Percentiles rank a stretch among this genome's conserved stretches.
Evolutionary conservation across 2,329 filamentous ascomycete species (phyloP).

Genomic region (Penicillium sp.): DNA sequence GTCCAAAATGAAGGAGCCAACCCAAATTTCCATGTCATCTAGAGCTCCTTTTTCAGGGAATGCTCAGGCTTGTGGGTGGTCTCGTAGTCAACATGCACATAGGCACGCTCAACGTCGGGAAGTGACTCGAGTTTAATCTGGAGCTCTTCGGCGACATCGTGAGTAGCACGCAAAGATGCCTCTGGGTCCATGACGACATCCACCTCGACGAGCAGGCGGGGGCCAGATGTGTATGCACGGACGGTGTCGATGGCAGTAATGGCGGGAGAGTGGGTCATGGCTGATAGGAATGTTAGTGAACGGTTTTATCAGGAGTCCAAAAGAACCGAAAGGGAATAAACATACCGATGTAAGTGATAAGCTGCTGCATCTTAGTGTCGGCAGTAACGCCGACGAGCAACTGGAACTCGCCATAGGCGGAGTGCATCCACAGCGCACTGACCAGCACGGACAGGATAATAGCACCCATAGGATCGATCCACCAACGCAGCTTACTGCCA

Average conservation of each 20-base stretch:
- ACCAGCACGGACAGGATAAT: constrained; percentile 79
- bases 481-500: constrained; percentile 85
- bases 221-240: constrained; percentile 85
- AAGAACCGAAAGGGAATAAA: constrained; percentile 7
- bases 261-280: constrained; percentile 79
- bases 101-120: constrained; percentile 87
- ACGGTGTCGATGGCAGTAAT: constrained; percentile 93
- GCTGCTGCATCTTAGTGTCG: constrained; percentile 79
- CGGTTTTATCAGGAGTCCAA: background rate
- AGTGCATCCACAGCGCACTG: constrained; percentile 75
- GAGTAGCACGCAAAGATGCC: constrained; percentile 71
- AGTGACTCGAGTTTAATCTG: constrained; percentile 92
- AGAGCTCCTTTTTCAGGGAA: constrained; percentile 66
- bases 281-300: constrained; percentile 32
- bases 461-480: constrained; percentile 91
- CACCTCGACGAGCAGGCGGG: constrained; percentile 88
- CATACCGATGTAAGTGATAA: constrained; percentile 88
- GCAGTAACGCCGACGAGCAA: constrained; percentile 87
- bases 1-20: background rate
- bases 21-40: constrained; percentile 6
- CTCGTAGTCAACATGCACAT: constrained; percentile 97
- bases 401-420: constrained; percentile 85
- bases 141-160: constrained; percentile 90
- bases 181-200: constrained; percentile 89
- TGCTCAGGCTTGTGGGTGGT: constrained; percentile 93